Base-by-base conservation (phyloP, 2,329 filamentous ascomycete genomes). In the Colletotrichum chlorophyti region DNA sequence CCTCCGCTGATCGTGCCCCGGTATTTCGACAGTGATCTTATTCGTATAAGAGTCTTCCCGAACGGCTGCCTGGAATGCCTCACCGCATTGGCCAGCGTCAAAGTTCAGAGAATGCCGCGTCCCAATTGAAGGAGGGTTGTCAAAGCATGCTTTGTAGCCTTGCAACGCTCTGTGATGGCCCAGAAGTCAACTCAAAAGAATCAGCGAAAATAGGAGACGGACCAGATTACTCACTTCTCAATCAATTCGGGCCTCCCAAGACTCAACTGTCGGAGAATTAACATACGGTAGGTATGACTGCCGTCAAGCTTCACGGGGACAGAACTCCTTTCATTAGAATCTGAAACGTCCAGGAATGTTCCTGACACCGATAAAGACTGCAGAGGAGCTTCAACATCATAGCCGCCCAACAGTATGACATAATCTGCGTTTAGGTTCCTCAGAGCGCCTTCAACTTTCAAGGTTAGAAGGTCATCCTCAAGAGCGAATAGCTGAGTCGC, bases 201-300 rank as follows among this genome's bases (percentile, higher is more conserved):
- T n/a, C n/a, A n/a, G n/a, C n/a, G n/a, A n/a, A n/a, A n/a, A n/a
- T n/a, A n/a, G n/a, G n/a, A n/a, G n/a, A n/a, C n/a, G n/a, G n/a
- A n/a, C n/a, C n/a, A n/a, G n/a, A n/a, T n/a, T n/a, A n/a, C n/a
- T n/a, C n/a, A n/a, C n/a, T n/a, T n/a, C n/a, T n/a, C n/a, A n/a
- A n/a, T n/a, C n/a, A n/a, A n/a, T n/a, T n/a, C n/a, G n/a, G n/a
- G n/a, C n/a, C n/a, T n/a, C n/a, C n/a, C n/a, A n/a, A n/a, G n/a
- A n/a, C n/a, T n/a, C n/a, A n/a, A n/a, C n/a, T n/a, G n/a, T n/a
- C n/a, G n/a, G n/a, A n/a, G n/a, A n/a, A n/a, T 51, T 15, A 11
- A 51, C 26, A 41, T 24, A 14, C 48, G 48, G 21, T 51, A 6
- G 5, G 48, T 37, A 15, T 51, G 48, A 32, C 48, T 51, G 7